Percentiles rank a stretch among this genome's conserved stretches.
Conservation (phyloP, 2,329 filamentous ascomycete genomes). For the Calonectria hawksworthii region DNA sequence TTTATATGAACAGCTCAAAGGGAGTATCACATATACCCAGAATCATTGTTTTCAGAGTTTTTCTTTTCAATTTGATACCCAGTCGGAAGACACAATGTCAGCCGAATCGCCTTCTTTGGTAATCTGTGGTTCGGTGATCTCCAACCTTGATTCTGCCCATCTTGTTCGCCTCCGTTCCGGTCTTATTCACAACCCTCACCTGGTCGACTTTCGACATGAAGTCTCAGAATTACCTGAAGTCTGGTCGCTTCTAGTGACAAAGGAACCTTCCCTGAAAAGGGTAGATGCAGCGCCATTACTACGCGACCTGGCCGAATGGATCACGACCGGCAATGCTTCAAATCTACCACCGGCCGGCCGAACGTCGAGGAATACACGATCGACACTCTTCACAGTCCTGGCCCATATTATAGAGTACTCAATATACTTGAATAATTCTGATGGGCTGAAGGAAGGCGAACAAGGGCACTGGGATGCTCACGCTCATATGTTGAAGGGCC, state of each 20-base stretch:
- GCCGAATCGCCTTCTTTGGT: neutral
- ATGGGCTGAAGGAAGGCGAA: neutral
- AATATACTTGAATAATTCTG: neutral
- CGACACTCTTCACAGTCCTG: neutral
- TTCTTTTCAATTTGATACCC: neutral
- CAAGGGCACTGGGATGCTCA: neutral
- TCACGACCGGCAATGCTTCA: neutral
- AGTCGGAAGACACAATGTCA: neutral
- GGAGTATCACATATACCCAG: neutral
- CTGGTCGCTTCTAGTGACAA: neutral
- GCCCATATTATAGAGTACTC: slow-evolving; percentile 3
- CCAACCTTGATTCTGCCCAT: neutral
- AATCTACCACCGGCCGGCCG: neutral
- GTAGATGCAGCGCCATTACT: neutral
- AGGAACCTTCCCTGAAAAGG: neutral
- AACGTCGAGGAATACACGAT: neutral
- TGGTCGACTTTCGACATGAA: neutral
- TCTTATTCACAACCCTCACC: neutral
- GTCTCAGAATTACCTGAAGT: neutral
- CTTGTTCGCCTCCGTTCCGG: neutral
- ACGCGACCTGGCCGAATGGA: neutral
- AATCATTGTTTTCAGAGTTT: neutral
- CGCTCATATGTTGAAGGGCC: neutral
- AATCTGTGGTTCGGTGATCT: neutral
- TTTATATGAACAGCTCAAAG: neutral